Percentiles rank a stretch among this genome's conserved stretches.
Conservation (phyloP, 1,284 basidiomycete species). For the Melampsora larici-populina region DNA sequence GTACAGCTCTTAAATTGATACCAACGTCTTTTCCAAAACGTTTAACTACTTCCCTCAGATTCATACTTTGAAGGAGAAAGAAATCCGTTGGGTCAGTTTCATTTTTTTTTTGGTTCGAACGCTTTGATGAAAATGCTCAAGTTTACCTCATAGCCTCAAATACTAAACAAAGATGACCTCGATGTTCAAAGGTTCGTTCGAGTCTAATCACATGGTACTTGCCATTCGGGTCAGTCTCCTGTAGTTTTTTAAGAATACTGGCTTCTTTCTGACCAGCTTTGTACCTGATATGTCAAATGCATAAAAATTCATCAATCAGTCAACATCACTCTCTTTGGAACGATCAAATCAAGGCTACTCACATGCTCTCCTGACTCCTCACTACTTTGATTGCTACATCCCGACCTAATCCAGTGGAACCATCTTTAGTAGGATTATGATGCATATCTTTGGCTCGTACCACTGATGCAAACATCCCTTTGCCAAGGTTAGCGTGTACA, state of each 20-base stretch:
- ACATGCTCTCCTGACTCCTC: slow-evolving; percentile 95
- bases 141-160: slow-evolving; percentile 86
- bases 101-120: too few relatives aligned
- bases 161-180: slow-evolving; percentile 92
- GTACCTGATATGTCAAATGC: slow-evolving; percentile 63
- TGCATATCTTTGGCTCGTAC: slow-evolving; percentile 61
- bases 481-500: slow-evolving; percentile 87
- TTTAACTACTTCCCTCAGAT: slow-evolving; percentile 94
- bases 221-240: slow-evolving; percentile 86
- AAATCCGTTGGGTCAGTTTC: too few relatives aligned
- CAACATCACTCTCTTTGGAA: not conserved
- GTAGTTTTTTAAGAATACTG: slow-evolving; percentile 79
- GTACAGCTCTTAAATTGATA: slow-evolving; percentile 91
- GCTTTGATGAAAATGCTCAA: not conserved
- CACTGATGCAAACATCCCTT: slow-evolving; percentile 98
- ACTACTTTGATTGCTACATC: slow-evolving; percentile 99
- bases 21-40: slow-evolving; percentile 99
- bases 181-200: slow-evolving; percentile 90
- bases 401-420: slow-evolving; percentile 55
- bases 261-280: slow-evolving; percentile 92
- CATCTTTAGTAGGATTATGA: slow-evolving; percentile 54
- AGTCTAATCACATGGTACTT: slow-evolving; percentile 91
- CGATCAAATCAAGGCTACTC: slow-evolving; percentile 53
- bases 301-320: not conserved
- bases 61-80: slow-evolving; percentile 67